Percentiles rank a stretch among this genome's conserved stretches.
phyloP scores from a whole-genome alignment of 2,329 filamentous ascomycete genomes.

The Ceratocystis lukuohia region DNA sequence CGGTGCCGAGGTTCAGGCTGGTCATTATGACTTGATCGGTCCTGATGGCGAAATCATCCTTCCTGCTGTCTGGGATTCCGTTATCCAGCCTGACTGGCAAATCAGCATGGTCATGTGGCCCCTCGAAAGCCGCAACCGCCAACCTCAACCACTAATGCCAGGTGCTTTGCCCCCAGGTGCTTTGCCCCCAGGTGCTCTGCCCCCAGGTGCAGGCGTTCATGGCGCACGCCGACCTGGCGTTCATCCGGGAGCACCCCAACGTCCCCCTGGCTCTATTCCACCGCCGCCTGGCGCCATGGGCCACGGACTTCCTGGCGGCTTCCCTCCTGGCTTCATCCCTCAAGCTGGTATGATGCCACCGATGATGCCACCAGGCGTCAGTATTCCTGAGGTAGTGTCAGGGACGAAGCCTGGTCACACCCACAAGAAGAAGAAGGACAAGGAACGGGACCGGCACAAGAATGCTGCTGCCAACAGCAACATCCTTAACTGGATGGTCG shows the following conservation, averaged over 20 bases:
- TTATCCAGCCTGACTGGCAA: slow-evolving; percentile 56
- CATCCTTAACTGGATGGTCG: not conserved
- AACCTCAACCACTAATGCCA: not conserved
- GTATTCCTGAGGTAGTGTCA: not conserved
- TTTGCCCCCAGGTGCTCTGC: not conserved
- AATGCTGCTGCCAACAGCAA: not conserved
- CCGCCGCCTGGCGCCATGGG: not conserved
- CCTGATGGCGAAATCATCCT: slow-evolving; percentile 74
- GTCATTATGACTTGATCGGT: slow-evolving; percentile 68
- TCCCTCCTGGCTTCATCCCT: not conserved
- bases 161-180: not conserved
- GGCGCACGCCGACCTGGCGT: not conserved
- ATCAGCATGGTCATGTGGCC: slow-evolving; percentile 48
- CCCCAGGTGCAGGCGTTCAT: not conserved
- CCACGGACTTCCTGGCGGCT: not conserved
- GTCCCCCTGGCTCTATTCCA: slow-evolving; percentile 2
- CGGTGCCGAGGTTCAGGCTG: slow-evolving; percentile 60
- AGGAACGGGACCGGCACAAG: not conserved
- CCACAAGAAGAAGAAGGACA: not conserved
- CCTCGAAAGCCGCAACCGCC: slow-evolving; percentile 32
- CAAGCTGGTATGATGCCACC: not conserved
- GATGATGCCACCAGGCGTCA: slow-evolving; percentile 2
- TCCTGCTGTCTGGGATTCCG: slow-evolving; percentile 64
- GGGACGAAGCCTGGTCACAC: not conserved
- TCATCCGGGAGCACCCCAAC: not conserved